Conservation (phyloP, 2,329 filamentous ascomycete species). For the Akanthomyces uredinophilus region DNA sequence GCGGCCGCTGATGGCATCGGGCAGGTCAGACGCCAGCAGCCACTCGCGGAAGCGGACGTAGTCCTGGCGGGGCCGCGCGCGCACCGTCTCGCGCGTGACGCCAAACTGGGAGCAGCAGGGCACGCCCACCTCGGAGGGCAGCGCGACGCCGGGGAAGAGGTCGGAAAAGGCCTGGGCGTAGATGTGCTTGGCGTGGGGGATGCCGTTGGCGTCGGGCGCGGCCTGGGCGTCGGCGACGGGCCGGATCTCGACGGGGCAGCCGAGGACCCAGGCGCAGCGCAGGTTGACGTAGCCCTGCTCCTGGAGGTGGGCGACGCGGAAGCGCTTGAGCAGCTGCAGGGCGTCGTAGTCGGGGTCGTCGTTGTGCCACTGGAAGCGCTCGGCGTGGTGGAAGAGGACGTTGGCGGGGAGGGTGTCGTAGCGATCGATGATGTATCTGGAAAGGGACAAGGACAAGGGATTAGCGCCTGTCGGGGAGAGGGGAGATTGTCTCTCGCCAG, state of each 20-base stretch:
- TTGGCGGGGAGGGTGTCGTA: slow-evolving; percentile 41
- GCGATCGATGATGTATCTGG: slow-evolving; percentile 42
- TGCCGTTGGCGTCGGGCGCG: slow-evolving; percentile 27
- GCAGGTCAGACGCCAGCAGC: slow-evolving; percentile 51
- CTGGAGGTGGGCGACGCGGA: slow-evolving; percentile 46
- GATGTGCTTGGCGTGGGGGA: slow-evolving; percentile 35
- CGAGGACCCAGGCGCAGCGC: slow-evolving; percentile 54
- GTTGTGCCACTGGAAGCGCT: slow-evolving; percentile 49
- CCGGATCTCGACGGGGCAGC: slow-evolving; percentile 46
- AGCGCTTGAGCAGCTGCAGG: slow-evolving; percentile 43
- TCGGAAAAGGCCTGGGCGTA: slow-evolving; percentile 39
- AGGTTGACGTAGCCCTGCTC: slow-evolving; percentile 55
- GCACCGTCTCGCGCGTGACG: slow-evolving; percentile 49
- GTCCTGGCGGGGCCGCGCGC: slow-evolving; percentile 41
- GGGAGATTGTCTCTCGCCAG: no score
- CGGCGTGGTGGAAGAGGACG: slow-evolving; percentile 44
- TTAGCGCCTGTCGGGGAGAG: no score
- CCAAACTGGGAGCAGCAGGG: slow-evolving; percentile 65
- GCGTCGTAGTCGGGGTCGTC: slow-evolving; percentile 50
- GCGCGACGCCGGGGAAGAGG: slow-evolving; percentile 35
- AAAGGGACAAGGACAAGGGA: background rate
- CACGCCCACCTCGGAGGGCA: slow-evolving; percentile 47
- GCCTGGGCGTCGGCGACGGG: slow-evolving; percentile 31
- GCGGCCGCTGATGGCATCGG: slow-evolving; percentile 51
- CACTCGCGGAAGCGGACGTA: slow-evolving; percentile 55